Percentiles rank a stretch among this genome's conserved stretches.
phyloP scores from a whole-genome alignment of 306 rosid species.

The Dalbergia cochinchinensis region DNA sequence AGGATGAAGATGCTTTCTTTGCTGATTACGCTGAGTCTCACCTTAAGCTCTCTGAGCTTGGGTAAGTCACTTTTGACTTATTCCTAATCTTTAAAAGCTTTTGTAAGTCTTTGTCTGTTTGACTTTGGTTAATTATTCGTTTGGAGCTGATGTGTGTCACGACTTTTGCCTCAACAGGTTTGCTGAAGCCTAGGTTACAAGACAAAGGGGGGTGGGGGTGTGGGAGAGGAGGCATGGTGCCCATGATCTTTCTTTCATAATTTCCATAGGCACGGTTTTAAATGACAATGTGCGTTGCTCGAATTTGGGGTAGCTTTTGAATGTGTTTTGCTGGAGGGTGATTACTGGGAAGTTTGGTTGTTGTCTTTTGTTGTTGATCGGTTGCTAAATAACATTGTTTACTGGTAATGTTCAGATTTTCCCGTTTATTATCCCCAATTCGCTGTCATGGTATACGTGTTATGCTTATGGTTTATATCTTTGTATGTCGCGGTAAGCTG shows the following conservation, averaged over 20 bases:
- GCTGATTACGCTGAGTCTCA: conserved; percentile 80
- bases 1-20: conserved; percentile 96
- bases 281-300: conserved; percentile 4
- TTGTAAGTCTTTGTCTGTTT: neutral
- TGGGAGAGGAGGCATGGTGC: conserved; percentile 12
- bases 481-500: too few species aligned
- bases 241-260: conserved; percentile 1
- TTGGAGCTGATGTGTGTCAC: conserved; percentile 1
- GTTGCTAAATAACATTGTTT: conserved; percentile 26
- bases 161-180: conserved; percentile 37
- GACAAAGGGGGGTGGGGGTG: neutral
- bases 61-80: conserved; percentile 54
- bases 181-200: conserved; percentile 45
- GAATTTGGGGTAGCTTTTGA: conserved; percentile 17
- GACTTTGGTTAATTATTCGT: too few species aligned
- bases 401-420: neutral
- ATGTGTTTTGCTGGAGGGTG: conserved; percentile 41
- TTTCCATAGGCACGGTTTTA: conserved; percentile 36
- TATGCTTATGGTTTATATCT: too few species aligned
- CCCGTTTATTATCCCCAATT: neutral
- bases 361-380: conserved; percentile 1
- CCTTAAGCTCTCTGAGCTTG: conserved; percentile 90
- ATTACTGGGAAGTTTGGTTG: conserved; percentile 27
- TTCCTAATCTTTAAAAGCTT: neutral
- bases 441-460: too few species aligned